These are phyloP conservation scores for Plasmodium gonderi DNA, from an alignment of 169 alveolate genomes.

Conservation along the genomic window DNA sequence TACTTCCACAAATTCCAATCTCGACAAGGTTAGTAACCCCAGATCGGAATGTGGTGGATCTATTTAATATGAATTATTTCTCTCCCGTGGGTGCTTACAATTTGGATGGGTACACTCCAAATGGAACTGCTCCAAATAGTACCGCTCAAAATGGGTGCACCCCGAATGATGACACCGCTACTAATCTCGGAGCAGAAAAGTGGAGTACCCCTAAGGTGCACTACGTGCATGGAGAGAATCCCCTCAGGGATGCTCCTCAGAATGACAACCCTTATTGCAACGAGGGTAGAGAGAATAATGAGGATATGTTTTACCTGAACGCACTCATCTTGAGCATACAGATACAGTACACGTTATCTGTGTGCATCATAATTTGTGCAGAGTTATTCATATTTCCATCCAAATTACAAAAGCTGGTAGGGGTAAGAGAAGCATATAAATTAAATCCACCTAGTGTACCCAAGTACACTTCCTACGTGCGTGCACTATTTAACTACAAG, in stretches of 20 bases:
- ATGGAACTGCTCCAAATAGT: no score
- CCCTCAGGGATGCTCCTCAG: neutral
- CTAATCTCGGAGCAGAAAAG: no score
- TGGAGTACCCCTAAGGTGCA: neutral
- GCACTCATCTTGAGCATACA: slow-evolving; percentile 71
- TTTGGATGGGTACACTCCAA: no score
- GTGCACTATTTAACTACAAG: slow-evolving; percentile 27
- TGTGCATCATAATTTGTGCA: slow-evolving; percentile 48
- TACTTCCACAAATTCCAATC: no score
- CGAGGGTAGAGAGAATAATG: slow-evolving; percentile 2
- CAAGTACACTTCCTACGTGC: neutral
- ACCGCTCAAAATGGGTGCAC: no score
- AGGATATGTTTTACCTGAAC: slow-evolving; percentile 57
- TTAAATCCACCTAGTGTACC: neutral
- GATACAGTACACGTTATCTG: slow-evolving; percentile 57
- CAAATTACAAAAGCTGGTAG: slow-evolving; percentile 25
- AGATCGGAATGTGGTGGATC: no score
- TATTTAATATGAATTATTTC: no score
- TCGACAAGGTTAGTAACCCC: no score
- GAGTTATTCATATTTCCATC: slow-evolving; percentile 40
- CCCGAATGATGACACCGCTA: no score
- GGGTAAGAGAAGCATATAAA: slow-evolving; percentile 8
- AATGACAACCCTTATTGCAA: neutral
- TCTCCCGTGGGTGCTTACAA: no score
- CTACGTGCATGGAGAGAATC: neutral